Conservation (phyloP, 495 filamentous ascomycete genomes). For the Aspergillus taichungensis region DNA sequence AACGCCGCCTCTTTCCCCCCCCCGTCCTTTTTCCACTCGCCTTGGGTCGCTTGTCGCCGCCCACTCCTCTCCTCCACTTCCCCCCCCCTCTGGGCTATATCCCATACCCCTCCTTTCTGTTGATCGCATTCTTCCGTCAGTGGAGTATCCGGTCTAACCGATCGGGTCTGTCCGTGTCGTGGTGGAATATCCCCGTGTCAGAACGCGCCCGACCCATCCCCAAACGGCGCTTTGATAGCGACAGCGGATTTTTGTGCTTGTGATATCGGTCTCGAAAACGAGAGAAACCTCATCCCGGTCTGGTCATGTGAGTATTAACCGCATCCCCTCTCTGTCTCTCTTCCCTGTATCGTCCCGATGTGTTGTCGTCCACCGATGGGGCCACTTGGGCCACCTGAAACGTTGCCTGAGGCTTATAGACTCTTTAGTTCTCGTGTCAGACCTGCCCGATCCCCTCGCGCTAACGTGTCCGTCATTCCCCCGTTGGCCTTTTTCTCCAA, state of each 20-base stretch:
- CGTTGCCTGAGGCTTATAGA: background rate
- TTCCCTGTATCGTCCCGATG: background rate
- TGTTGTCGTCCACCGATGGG: constrained; percentile 5
- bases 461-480: too few relatives aligned
- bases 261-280: constrained; percentile 2
- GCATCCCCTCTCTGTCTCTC: background rate
- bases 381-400: background rate
- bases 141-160: too few relatives aligned
- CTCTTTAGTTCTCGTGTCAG: too few relatives aligned
- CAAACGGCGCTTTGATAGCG: constrained; percentile 4
- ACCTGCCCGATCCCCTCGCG: too few relatives aligned
- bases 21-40: constrained; percentile 23
- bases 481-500: too few relatives aligned
- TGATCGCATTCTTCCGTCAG: constrained; percentile 9
- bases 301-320: constrained; percentile 3
- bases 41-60: constrained; percentile 29
- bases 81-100: too few relatives aligned
- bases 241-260: constrained; percentile 9
- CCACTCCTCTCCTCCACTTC: constrained; percentile 2
- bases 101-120: constrained; percentile 4
- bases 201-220: background rate
- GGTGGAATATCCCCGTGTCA: too few relatives aligned
- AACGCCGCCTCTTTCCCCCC: constrained; percentile 23
- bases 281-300: constrained; percentile 7
- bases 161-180: too few relatives aligned